These are phyloP conservation scores for Talaromyces pinophilus DNA, from an alignment of 2,329 filamentous ascomycete species.

Conservation along the genomic window DNA sequence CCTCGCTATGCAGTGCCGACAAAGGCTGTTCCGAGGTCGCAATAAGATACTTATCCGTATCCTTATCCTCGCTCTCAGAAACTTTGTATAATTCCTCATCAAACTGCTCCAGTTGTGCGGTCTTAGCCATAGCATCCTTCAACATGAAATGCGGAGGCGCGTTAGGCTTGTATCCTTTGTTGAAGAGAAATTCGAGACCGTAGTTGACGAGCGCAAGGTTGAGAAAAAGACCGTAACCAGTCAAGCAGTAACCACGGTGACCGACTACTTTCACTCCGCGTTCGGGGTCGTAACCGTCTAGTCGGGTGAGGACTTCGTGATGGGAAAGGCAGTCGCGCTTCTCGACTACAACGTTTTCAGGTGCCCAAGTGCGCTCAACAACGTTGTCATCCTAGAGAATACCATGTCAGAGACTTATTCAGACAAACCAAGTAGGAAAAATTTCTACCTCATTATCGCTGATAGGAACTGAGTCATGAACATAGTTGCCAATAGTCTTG, in stretches of 20 bases:
- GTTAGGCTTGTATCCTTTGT: constrained; percentile 77
- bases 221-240: constrained; percentile 83
- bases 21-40: constrained; percentile 94
- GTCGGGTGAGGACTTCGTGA: constrained; percentile 84
- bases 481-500: constrained; percentile 84
- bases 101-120: constrained; percentile 93
- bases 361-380: constrained; percentile 75
- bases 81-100: constrained; percentile 99
- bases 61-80: constrained; percentile 74
- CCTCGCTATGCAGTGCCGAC: constrained; percentile 86
- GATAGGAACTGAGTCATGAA: constrained; percentile 82
- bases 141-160: constrained; percentile 94
- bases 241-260: constrained; percentile 90
- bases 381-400: constrained; percentile 71
- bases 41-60: constrained; percentile 81
- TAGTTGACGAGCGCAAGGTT: constrained; percentile 96
- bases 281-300: constrained; percentile 91
- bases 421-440: background rate
- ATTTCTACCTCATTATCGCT: constrained; percentile 71
- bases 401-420: constrained; percentile 9
- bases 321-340: constrained; percentile 82
- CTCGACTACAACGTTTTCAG: constrained; percentile 70
- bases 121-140: constrained; percentile 95
- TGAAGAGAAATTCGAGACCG: constrained; percentile 81
- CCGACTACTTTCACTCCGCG: constrained; percentile 92